phyloP scores from a whole-genome alignment of 2,329 filamentous ascomycete species.

The Arthrobotrys entomopaga region DNA sequence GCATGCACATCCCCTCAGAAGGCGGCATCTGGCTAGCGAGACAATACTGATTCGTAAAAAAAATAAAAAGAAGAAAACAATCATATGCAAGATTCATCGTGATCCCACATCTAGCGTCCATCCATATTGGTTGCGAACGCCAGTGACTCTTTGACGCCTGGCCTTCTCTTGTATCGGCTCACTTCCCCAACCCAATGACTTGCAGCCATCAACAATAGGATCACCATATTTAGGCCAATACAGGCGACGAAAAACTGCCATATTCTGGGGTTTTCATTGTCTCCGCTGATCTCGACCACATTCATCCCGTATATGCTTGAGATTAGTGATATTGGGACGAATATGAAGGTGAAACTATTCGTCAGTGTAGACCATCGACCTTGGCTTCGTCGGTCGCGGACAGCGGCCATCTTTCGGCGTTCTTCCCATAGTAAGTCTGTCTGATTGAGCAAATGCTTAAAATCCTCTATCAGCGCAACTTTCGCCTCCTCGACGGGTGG shows the following conservation, averaged over 20 bases:
- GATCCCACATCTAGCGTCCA: conserved; percentile 18
- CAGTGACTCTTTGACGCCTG: conserved; percentile 38
- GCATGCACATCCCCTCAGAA: conserved; percentile 19
- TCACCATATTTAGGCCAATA: conserved; percentile 54
- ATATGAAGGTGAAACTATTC: conserved; percentile 58
- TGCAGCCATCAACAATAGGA: conserved; percentile 40
- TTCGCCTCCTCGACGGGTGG: conserved; percentile 21
- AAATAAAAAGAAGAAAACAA: background rate
- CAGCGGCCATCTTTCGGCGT: conserved; percentile 56
- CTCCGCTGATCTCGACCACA: conserved; percentile 57
- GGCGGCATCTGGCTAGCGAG: too few relatives aligned
- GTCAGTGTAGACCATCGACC: conserved; percentile 57
- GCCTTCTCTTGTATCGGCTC: conserved; percentile 26
- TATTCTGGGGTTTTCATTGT: conserved; percentile 57
- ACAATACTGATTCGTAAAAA: too few relatives aligned
- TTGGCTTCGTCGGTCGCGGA: conserved; percentile 56
- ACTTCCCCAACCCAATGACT: conserved; percentile 42
- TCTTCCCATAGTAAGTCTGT: conserved; percentile 58
- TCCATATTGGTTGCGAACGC: conserved; percentile 40
- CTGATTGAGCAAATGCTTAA: conserved; percentile 59
- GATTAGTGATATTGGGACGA: conserved; percentile 59
- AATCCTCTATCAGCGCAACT: conserved; percentile 58
- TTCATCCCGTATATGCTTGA: conserved; percentile 60
- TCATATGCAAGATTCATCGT: background rate
- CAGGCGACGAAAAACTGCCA: conserved; percentile 60